These are phyloP conservation scores for Salpingoeca rosetta DNA, from an alignment of 78 protist genomes.

Conservation along the genomic window DNA sequence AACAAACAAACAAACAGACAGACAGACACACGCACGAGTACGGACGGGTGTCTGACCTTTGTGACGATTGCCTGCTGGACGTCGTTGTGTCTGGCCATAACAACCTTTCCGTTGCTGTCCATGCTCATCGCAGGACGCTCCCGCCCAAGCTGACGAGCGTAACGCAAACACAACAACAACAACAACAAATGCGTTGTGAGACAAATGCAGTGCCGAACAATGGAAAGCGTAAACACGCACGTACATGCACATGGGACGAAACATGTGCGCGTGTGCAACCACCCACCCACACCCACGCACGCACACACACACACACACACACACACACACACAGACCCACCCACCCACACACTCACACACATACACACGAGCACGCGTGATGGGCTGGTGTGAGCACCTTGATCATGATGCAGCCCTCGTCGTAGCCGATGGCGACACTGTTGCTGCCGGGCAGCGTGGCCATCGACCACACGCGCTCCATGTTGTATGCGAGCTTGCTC, in stretches of 20 bases:
- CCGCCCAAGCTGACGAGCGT: conserved; percentile 74
- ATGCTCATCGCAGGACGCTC: conserved; percentile 86
- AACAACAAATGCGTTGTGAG: too few species aligned
- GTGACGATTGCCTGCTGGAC: conserved; percentile 40
- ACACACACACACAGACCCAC: too few species aligned
- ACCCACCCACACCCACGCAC: too few species aligned
- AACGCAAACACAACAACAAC: too few species aligned
- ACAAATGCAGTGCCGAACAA: too few species aligned
- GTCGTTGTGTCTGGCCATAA: conserved; percentile 76
- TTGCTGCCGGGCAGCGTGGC: conserved; percentile 49
- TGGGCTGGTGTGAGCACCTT: too few species aligned
- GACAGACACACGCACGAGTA: not conserved
- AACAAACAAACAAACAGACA: not conserved
- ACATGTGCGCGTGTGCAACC: too few species aligned
- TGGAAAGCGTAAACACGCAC: too few species aligned
- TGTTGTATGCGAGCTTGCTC: conserved; percentile 76
- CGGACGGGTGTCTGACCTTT: too few species aligned
- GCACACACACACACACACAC: too few species aligned
- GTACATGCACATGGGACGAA: not conserved
- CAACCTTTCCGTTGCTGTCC: conserved; percentile 87
- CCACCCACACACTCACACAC: too few species aligned
- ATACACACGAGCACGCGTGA: too few species aligned
- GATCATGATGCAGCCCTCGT: conserved; percentile 85
- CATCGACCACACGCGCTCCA: conserved; percentile 92
- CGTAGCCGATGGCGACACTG: conserved; percentile 79